Evolutionary conservation across 306 rosid genomes (phyloP).

Genomic region (Rubus idaeus): DNA sequence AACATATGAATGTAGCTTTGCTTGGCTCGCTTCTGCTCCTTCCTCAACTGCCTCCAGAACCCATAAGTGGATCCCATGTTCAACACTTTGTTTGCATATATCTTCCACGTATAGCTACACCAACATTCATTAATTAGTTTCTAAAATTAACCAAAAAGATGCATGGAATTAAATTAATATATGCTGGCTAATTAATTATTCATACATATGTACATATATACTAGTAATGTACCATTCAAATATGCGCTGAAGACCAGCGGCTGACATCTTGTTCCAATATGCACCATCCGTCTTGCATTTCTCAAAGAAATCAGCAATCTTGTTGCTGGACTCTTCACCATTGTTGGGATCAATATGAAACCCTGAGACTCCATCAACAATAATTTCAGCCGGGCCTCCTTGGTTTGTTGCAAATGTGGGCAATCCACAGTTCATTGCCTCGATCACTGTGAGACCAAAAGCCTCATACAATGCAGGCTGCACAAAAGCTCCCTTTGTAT

Average conservation of each 20-base stretch:
- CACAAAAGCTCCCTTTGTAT: conserved; percentile 89
- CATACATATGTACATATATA: no score
- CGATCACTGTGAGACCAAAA: conserved; percentile 90
- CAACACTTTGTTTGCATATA: conserved; percentile 83
- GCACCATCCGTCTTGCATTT: conserved; percentile 62
- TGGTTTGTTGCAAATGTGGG: conserved; percentile 92
- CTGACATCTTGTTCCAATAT: conserved; percentile 64
- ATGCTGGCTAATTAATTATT: no score
- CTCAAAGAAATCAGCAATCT: conserved; percentile 80
- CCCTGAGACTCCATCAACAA: conserved; percentile 78
- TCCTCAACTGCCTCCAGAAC: conserved; percentile 78
- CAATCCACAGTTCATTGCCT: conserved; percentile 94
- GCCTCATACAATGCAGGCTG: conserved; percentile 95
- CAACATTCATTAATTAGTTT: not conserved
- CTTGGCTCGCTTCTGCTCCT: conserved; percentile 69
- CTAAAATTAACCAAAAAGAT: not conserved
- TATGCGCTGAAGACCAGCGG: conserved; percentile 69
- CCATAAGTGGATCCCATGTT: conserved; percentile 83
- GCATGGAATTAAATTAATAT: no score
- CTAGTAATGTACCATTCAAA: conserved; percentile 54
- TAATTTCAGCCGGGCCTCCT: conserved; percentile 96
- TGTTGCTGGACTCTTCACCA: conserved; percentile 73
- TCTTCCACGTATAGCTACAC: conserved; percentile 91
- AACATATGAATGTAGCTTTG: conserved; percentile 78
- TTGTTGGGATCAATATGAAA: conserved; percentile 74